Evolutionary conservation across 768 basidiomycete genomes (phyloP).

Genomic region (Macrolepiota fuliginosa): DNA sequence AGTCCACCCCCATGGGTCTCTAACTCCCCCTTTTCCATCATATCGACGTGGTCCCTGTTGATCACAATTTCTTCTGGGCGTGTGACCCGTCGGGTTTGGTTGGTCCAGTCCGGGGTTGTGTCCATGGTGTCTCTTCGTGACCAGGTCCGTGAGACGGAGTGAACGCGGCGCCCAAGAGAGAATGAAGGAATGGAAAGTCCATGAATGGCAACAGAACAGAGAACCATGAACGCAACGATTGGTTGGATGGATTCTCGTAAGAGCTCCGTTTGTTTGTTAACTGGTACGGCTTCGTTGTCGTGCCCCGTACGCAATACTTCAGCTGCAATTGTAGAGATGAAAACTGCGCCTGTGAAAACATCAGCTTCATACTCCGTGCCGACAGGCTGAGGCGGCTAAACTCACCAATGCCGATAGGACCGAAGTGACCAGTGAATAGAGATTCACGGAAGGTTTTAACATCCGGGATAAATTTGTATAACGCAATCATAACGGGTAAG

Average conservation of each 20-base stretch:
- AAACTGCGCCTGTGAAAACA: slow-evolving; percentile 67
- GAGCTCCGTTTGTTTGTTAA: slow-evolving; percentile 50
- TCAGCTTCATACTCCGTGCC: neutral
- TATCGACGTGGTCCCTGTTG: slow-evolving; percentile 65
- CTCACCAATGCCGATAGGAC: slow-evolving; percentile 77
- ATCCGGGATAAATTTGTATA: slow-evolving; percentile 95
- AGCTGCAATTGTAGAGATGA: slow-evolving; percentile 84
- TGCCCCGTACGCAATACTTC: slow-evolving; percentile 46
- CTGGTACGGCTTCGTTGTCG: slow-evolving; percentile 36
- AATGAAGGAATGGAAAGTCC: slow-evolving; percentile 94
- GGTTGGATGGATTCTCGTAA: slow-evolving; percentile 83
- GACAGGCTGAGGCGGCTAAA: slow-evolving; percentile 6
- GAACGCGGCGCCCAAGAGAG: slow-evolving; percentile 89
- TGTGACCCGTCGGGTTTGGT: slow-evolving; percentile 66
- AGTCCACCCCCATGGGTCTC: neutral
- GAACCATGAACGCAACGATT: slow-evolving; percentile 92
- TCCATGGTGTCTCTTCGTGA: slow-evolving; percentile 60
- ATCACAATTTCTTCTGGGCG: slow-evolving; percentile 79
- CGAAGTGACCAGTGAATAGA: slow-evolving; percentile 93
- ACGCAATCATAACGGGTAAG: slow-evolving; percentile 76
- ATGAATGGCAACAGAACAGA: slow-evolving; percentile 84
- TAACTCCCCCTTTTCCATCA: slow-evolving; percentile 22
- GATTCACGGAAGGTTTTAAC: slow-evolving; percentile 94
- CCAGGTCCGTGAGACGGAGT: slow-evolving; percentile 87
- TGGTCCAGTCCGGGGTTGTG: slow-evolving; percentile 76